Evolutionary conservation across 306 rosid species (phyloP).

Genomic region (Cicer arietinum): DNA sequence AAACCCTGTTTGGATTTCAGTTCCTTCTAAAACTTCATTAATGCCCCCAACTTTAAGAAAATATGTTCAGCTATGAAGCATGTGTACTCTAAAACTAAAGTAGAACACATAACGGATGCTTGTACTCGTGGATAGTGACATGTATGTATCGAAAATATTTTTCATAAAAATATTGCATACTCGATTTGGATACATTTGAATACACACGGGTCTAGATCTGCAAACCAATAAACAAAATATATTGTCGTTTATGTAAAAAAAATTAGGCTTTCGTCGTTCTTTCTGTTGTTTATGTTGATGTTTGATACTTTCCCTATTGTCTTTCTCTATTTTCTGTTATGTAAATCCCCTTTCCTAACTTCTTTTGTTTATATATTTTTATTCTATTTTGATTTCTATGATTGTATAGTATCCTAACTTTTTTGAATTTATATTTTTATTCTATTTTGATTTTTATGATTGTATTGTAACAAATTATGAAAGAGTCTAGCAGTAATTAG

Average conservation of each 20-base stretch:
- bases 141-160: neutral
- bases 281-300: slow-evolving; percentile 2
- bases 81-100: too few relatives aligned
- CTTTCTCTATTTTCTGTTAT: neutral
- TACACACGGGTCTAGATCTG: neutral
- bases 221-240: neutral
- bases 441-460: neutral
- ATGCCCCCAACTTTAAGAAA: neutral
- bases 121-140: neutral
- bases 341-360: neutral
- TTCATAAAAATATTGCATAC: neutral
- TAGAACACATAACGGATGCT: neutral
- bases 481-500: neutral
- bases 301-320: neutral
- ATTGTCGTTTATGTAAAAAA: too few relatives aligned
- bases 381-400: neutral
- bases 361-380: neutral
- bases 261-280: neutral
- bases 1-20: slow-evolving; percentile 6
- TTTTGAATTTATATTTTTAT: neutral
- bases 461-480: too few relatives aligned
- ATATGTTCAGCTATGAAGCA: neutral
- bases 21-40: neutral
- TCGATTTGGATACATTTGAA: neutral
- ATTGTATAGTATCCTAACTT: too few relatives aligned